Percentiles rank a stretch among this genome's conserved stretches.
phyloP scores from a whole-genome alignment of 2,329 filamentous ascomycete species.

The Teratosphaeria gauchensis region DNA sequence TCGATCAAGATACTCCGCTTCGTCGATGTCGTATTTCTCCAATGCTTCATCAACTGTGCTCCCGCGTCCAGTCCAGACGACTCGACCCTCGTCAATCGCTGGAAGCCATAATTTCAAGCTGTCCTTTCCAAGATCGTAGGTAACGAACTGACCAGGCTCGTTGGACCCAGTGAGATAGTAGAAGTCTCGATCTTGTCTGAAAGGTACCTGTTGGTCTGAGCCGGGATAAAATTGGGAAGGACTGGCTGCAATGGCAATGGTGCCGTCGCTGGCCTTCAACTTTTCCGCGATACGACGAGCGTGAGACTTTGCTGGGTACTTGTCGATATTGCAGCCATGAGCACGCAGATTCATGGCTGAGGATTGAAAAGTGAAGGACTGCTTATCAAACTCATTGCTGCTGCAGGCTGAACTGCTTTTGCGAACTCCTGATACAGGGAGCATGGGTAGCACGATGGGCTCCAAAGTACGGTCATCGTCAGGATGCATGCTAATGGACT shows the following conservation, averaged over 20 bases:
- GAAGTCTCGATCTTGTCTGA: slow-evolving; percentile 73
- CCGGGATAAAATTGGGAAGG: slow-evolving; percentile 39
- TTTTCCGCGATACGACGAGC: slow-evolving; percentile 69
- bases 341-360: neutral
- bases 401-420: neutral
- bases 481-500: neutral
- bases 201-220: slow-evolving; percentile 71
- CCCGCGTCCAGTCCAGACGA: slow-evolving; percentile 89
- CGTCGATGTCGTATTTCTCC: slow-evolving; percentile 68
- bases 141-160: slow-evolving; percentile 67
- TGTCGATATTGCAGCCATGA: slow-evolving; percentile 21
- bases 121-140: slow-evolving; percentile 67
- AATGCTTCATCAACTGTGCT: slow-evolving; percentile 66
- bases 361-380: neutral
- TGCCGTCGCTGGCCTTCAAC: slow-evolving; percentile 54
- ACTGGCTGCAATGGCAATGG: slow-evolving; percentile 71
- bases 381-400: neutral
- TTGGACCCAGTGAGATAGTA: slow-evolving; percentile 87
- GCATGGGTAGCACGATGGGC: neutral
- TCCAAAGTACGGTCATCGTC: neutral
- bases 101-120: slow-evolving; percentile 84
- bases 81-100: slow-evolving; percentile 72
- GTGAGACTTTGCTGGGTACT: slow-evolving; percentile 78
- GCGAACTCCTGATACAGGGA: neutral
- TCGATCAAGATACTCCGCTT: slow-evolving; percentile 45